Percentiles rank a stretch among this genome's conserved stretches.
Conservation (phyloP, 2,329 filamentous ascomycete genomes). For the Dryadomyces quercus-mongolicae region DNA sequence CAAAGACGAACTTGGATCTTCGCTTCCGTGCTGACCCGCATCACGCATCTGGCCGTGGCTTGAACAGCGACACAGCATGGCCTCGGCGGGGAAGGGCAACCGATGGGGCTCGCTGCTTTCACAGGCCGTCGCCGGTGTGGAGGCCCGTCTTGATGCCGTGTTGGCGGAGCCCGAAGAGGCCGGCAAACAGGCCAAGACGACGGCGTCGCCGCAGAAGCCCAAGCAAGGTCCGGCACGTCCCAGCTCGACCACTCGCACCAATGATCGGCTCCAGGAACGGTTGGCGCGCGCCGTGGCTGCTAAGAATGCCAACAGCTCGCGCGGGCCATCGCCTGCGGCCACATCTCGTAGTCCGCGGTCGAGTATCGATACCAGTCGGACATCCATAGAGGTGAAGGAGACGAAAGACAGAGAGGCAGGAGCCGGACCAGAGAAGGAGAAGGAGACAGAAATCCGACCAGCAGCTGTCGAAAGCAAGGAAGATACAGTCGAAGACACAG, state of each 20-base stretch:
- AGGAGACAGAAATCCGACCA: background rate
- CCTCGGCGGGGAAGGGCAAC: slow-evolving; percentile 38
- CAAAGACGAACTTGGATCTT: background rate
- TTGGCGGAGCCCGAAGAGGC: slow-evolving; percentile 64
- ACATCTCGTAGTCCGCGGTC: slow-evolving; percentile 30
- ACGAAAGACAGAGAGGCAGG: too few relatives aligned
- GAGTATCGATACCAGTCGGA: slow-evolving; percentile 24
- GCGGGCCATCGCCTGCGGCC: slow-evolving; percentile 30
- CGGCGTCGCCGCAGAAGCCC: slow-evolving; percentile 16
- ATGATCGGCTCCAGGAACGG: slow-evolving; percentile 79
- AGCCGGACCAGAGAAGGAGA: too few relatives aligned
- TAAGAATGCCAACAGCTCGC: slow-evolving; percentile 34
- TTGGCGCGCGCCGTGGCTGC: slow-evolving; percentile 78
- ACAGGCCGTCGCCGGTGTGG: slow-evolving; percentile 84
- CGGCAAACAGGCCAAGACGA: slow-evolving; percentile 8
- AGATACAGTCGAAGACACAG: too few relatives aligned
- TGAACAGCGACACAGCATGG: slow-evolving; percentile 22
- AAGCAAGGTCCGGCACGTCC: slow-evolving; percentile 40
- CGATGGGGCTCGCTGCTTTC: slow-evolving; percentile 75
- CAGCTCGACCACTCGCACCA: slow-evolving; percentile 50
- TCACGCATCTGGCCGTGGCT: background rate
- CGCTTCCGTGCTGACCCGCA: background rate
- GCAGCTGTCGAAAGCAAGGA: background rate
- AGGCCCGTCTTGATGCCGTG: slow-evolving; percentile 85
- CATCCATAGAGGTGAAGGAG: slow-evolving; percentile 19